Conservation (phyloP, 441 rosid genomes). For the Mallotus repandus region DNA sequence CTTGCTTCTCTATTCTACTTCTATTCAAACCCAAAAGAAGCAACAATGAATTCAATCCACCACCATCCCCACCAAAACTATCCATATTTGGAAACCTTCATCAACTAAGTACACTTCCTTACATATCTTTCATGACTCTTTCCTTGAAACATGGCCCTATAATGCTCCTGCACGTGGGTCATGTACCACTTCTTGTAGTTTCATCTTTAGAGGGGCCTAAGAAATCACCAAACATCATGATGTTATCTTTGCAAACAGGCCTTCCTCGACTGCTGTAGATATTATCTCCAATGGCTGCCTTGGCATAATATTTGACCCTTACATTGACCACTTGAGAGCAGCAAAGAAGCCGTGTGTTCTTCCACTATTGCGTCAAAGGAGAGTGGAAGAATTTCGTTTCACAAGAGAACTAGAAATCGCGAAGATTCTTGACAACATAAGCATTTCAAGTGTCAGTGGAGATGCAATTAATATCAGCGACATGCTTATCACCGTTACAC, state of each 20-base stretch:
- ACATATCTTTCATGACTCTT: slow-evolving; percentile 27
- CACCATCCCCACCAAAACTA: slow-evolving; percentile 41
- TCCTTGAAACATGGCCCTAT: slow-evolving; percentile 38
- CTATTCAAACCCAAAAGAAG: slow-evolving; percentile 5
- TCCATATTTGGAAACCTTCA: slow-evolving; percentile 43
- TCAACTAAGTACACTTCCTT: slow-evolving; percentile 29
- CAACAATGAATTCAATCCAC: slow-evolving; percentile 29
- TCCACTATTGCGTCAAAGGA: slow-evolving; percentile 29
- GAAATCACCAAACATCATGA: slow-evolving; percentile 33
- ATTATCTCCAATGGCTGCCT: slow-evolving; percentile 21
- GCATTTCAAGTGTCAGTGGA: neutral
- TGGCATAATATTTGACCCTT: slow-evolving; percentile 24
- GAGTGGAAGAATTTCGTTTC: slow-evolving; percentile 28
- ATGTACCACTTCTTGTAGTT: slow-evolving; percentile 29
- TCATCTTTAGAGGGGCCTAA: slow-evolving; percentile 36
- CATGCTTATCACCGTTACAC: slow-evolving; percentile 10
- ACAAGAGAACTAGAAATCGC: slow-evolving; percentile 31
- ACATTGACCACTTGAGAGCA: slow-evolving; percentile 29
- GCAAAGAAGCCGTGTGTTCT: slow-evolving; percentile 27
- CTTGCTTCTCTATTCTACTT: neutral
- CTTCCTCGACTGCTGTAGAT: slow-evolving; percentile 8
- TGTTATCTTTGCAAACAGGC: slow-evolving; percentile 23
- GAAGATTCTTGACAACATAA: slow-evolving; percentile 15
- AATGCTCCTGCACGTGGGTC: slow-evolving; percentile 30
- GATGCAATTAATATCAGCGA: slow-evolving; percentile 22